Percentiles rank a stretch among this genome's conserved stretches.
These are phyloP conservation scores for Penicillium palitans DNA, from an alignment of 2,329 filamentous ascomycete genomes.

Conservation along the genomic window DNA sequence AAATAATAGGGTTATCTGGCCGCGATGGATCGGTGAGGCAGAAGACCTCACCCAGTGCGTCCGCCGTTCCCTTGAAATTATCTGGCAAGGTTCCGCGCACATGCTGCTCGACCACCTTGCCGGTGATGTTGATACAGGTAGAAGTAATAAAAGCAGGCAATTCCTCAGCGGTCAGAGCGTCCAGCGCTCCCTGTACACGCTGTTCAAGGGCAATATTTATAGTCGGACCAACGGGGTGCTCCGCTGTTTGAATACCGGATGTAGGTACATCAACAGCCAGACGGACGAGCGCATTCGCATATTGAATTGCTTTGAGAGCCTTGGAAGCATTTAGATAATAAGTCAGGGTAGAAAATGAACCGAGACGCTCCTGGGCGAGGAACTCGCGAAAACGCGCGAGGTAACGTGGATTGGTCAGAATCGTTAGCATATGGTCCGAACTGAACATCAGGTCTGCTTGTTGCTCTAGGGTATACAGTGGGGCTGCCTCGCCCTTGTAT, in stretches of 20 bases:
- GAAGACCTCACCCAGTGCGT: constrained; percentile 74
- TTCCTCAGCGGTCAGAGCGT: constrained; percentile 64
- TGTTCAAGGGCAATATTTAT: constrained; percentile 60
- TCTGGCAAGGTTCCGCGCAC: constrained; percentile 68
- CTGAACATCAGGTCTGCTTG: constrained; percentile 67
- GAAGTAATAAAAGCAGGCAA: constrained; percentile 71
- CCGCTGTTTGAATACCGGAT: constrained; percentile 58
- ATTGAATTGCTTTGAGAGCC: constrained; percentile 68
- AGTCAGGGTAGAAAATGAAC: constrained; percentile 66
- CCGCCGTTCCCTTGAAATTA: constrained; percentile 65
- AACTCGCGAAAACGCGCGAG: constrained; percentile 68
- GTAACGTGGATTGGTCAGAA: constrained; percentile 64
- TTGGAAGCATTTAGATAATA: constrained; percentile 73
- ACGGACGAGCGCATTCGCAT: constrained; percentile 67
- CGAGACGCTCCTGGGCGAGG: constrained; percentile 58
- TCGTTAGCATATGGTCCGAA: constrained; percentile 61
- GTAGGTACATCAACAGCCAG: constrained; percentile 55
- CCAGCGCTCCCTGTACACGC: constrained; percentile 64
- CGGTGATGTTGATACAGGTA: constrained; percentile 67
- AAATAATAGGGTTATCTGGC: constrained; percentile 72
- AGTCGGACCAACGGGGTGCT: constrained; percentile 52
- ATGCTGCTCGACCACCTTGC: constrained; percentile 64
- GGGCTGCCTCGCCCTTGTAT: constrained; percentile 23
- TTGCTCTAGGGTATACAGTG: constrained; percentile 57
- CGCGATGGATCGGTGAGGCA: constrained; percentile 73